Evolutionary conservation across 1,139 yeast genomes (phyloP), one percentile per base, ranked within the genome.

Genomic region (Pichia sp.): DNA sequence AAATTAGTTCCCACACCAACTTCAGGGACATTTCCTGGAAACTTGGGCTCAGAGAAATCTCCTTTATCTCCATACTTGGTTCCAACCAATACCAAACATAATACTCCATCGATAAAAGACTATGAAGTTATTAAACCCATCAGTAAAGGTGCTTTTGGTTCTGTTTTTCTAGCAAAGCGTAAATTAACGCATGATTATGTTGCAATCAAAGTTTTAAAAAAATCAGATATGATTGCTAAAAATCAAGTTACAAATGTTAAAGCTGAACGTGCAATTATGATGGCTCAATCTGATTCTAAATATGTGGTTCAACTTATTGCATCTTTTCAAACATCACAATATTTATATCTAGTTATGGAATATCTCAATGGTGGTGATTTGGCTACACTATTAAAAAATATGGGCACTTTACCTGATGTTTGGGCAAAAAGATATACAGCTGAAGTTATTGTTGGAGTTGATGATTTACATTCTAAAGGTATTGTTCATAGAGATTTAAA

Each of bases 111-210:
- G 2, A 88, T 89, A 23, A 76, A 74, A 47, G 98, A 93, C 60
- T 93, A 88, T 59, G 96, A 86, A 52, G 78, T 91, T 28, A 68
- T 93, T 43, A 88, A 88, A 56, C 96, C 98, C 0, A 88, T 93
- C 40, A 84, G 96, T 57, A 85, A 86, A 57, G 99, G 99, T 25
- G 98, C 99, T 0, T 93, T 89, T 68, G 98, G 98, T 0, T 83
- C 95, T 31, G 99, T 93, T 1, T 91, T 80, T 58, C 67, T 93
- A 15, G 91, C 96, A 0, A 77, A 81, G 49, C 74, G 93, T 52
- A 81, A 78, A 52, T 62, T 83, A 12, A 91, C 97, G 0, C 96
- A 97, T 2, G 98, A 93, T 49, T 84, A 88, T 59, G 93, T 84
- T 52, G 98, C 99, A 1, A 88, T 93, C 46, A 93, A 93, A 59